Evolutionary conservation across 2,329 filamentous ascomycete genomes (phyloP).

Genomic region (Orbilia blumenaviensis): DNA sequence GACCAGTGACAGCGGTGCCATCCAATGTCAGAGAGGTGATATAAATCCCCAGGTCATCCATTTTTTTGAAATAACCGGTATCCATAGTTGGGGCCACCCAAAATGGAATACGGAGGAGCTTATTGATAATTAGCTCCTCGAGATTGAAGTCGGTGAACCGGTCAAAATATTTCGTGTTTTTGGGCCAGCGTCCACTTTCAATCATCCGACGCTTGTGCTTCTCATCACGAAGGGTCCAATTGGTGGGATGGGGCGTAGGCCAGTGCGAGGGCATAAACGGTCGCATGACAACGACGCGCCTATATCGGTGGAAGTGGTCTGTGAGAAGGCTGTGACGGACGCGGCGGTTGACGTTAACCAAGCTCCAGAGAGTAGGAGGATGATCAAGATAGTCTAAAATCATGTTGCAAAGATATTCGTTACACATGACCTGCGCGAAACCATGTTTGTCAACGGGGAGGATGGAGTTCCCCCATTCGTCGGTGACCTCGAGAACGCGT

Average conservation of each 20-base stretch:
- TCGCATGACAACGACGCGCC: constrained; percentile 9
- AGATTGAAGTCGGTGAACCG: constrained; percentile 44
- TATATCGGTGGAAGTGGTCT: background rate
- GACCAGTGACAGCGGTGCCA: constrained; percentile 43
- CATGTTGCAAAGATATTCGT: constrained; percentile 16
- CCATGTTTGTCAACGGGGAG: background rate
- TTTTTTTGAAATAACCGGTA: background rate
- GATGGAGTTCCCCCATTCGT: background rate
- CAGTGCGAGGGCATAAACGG: background rate
- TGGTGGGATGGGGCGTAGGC: constrained; percentile 5
- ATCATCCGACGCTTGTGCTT: background rate
- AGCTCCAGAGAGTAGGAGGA: background rate
- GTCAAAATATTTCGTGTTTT: constrained; percentile 17
- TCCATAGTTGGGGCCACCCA: constrained; percentile 31
- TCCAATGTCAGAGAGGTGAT: constrained; percentile 33
- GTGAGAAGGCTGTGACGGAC: constrained; percentile 16
- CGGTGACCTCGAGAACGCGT: background rate
- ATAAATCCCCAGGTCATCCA: background rate
- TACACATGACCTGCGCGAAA: constrained; percentile 19
- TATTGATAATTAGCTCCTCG: constrained; percentile 29
- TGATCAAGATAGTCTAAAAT: constrained; percentile 14
- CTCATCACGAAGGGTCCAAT: constrained; percentile 4
- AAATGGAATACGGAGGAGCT: constrained; percentile 34
- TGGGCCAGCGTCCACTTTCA: constrained; percentile 9
- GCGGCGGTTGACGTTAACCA: constrained; percentile 25